Conservation (phyloP, 331 rosid genomes). For the Rhamnella rubrinervis region DNA sequence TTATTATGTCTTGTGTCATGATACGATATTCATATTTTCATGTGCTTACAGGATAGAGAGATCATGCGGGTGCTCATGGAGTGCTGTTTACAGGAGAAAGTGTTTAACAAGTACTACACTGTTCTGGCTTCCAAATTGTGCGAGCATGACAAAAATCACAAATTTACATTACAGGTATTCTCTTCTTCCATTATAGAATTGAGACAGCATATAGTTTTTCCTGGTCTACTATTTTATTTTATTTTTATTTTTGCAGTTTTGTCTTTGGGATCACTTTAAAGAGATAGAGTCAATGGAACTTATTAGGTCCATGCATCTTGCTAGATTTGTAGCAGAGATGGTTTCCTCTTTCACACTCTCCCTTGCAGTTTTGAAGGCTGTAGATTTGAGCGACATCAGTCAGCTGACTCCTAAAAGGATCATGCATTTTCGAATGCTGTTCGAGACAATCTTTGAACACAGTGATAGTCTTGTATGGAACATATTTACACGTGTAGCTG, state of each 20-base stretch:
- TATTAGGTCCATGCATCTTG: constrained; percentile 72
- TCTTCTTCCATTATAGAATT: neutral
- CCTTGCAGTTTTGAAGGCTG: constrained; percentile 64
- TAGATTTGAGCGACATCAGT: constrained; percentile 57
- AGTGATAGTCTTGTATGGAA: constrained; percentile 69
- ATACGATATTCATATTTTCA: constrained; percentile 2
- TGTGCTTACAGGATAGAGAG: constrained; percentile 73
- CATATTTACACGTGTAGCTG: constrained; percentile 69
- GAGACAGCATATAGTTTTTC: neutral
- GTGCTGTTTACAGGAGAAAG: constrained; percentile 93
- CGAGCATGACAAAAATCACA: constrained; percentile 89
- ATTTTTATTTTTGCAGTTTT: constrained; percentile 45
- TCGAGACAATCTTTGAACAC: constrained; percentile 71
- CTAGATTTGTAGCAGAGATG: constrained; percentile 86
- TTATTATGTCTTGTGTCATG: constrained; percentile 3
- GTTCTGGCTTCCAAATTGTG: constrained; percentile 85
- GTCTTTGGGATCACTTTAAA: constrained; percentile 90
- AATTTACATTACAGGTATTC: constrained; percentile 83
- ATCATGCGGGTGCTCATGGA: constrained; percentile 87
- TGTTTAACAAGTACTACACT: constrained; percentile 85
- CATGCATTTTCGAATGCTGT: constrained; percentile 81
- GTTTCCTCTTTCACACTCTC: constrained; percentile 74
- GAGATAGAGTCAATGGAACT: constrained; percentile 76
- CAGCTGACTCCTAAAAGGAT: constrained; percentile 69
- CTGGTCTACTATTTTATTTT: neutral